These are phyloP conservation scores for Carallia pectinifolia DNA, from an alignment of 345 rosid species.

Conservation along the genomic window DNA sequence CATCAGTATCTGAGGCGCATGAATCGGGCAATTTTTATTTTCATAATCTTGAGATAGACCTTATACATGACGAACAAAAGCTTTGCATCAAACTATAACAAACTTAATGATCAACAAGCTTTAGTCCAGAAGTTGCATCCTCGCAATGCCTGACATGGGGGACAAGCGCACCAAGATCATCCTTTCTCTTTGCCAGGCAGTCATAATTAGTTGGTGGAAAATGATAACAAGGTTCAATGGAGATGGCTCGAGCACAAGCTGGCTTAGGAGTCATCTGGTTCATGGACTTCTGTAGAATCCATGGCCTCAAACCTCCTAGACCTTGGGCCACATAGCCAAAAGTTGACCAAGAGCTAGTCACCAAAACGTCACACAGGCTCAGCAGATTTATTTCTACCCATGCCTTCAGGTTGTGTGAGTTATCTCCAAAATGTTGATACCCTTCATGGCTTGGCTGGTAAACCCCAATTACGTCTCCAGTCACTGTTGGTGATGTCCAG, in stretches of 20 bases:
- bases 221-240: constrained; percentile 21
- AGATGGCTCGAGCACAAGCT: constrained; percentile 4
- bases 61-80: not conserved
- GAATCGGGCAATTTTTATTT: no score
- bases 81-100: not conserved
- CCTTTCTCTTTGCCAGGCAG: not conserved
- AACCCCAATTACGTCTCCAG: constrained; percentile 14
- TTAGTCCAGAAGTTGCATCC: constrained; percentile 12
- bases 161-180: constrained; percentile 6
- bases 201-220: constrained; percentile 11
- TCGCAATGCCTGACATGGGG: constrained; percentile 19
- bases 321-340: constrained; percentile 31
- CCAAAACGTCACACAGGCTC: constrained; percentile 24
- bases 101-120: constrained; percentile 9
- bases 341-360: constrained; percentile 25
- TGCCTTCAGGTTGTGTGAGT: constrained; percentile 21
- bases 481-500: constrained; percentile 15
- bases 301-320: constrained; percentile 25
- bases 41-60: no score
- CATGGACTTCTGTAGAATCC: constrained; percentile 21
- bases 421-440: constrained; percentile 15
- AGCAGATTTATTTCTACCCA: constrained; percentile 27
- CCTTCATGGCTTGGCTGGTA: constrained; percentile 26
- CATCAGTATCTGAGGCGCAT: no score
- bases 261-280: not conserved